A percentile compares a stretch with the other conserved stretches of the same genome.
Conservation (phyloP, 2,329 filamentous ascomycete genomes). For the Exophiala oligosperma region DNA sequence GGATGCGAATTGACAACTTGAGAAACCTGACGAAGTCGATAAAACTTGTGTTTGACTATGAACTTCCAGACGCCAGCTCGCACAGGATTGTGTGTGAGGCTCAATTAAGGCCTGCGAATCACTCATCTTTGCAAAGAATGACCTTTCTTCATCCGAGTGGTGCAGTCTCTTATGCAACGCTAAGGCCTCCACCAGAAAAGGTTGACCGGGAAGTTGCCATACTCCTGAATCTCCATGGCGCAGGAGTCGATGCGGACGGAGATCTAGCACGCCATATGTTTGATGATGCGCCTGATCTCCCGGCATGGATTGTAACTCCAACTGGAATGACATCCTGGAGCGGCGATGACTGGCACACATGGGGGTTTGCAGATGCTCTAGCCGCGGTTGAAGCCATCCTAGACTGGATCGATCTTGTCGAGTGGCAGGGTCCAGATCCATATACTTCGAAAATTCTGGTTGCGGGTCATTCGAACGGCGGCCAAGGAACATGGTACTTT, state of each 20-base stretch:
- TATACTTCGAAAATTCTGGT: slow-evolving; percentile 53
- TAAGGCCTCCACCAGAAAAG: slow-evolving; percentile 52
- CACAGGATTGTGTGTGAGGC: slow-evolving; percentile 24
- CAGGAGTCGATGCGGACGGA: slow-evolving; percentile 56
- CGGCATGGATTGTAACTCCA: slow-evolving; percentile 57
- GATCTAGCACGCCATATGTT: slow-evolving; percentile 48
- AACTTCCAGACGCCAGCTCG: background rate
- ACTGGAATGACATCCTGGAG: slow-evolving; percentile 60
- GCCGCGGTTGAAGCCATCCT: slow-evolving; percentile 52
- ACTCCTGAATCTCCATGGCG: slow-evolving; percentile 56
- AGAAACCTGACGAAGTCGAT: slow-evolving; percentile 3
- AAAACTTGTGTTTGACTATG: slow-evolving; percentile 10
- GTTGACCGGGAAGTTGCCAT: slow-evolving; percentile 43
- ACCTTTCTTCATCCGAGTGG: slow-evolving; percentile 56
- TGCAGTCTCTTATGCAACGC: slow-evolving; percentile 58
- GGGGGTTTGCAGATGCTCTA: slow-evolving; percentile 58
- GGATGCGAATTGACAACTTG: slow-evolving; percentile 7
- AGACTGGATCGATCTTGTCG: slow-evolving; percentile 49
- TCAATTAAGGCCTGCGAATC: slow-evolving; percentile 23
- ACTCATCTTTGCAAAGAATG: slow-evolving; percentile 51
- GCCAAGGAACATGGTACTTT: slow-evolving; percentile 59
- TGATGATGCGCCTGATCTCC: slow-evolving; percentile 52
- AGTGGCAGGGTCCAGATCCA: slow-evolving; percentile 51
- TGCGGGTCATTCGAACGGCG: slow-evolving; percentile 61
- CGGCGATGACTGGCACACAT: slow-evolving; percentile 62